Base-by-base conservation (phyloP, 2,329 filamentous ascomycete genomes). In the Orbilia brochopaga region DNA sequence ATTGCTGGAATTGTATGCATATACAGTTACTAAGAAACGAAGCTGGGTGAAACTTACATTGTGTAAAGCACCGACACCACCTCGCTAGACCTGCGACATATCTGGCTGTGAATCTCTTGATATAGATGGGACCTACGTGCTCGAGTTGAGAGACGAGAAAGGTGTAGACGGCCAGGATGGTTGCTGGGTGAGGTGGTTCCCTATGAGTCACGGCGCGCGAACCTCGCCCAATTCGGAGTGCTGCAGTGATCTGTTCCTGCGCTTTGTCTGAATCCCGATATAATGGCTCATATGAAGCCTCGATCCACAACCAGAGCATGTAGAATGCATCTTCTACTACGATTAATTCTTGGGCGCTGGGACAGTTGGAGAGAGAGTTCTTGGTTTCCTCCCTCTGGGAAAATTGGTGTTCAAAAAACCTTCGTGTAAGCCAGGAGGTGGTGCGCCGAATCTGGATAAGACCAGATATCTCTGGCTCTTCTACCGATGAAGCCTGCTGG, bases 281-380 rank as follows among this genome's bases (percentile, higher is more conserved):
- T 19, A 4, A 17, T 58, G 6, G 8, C 1, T 60, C 27, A 23
- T 51, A 60, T 2, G 55, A 24, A 8, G 19, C 1, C 24, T 61
- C 57, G 30, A 61, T 52, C 57, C 57, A 61, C 10, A 61, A 24
- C 57, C 57, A 61, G 0, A 61, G 30, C 24, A 46, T 15, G 15
- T 30, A 52, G 19, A 52, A 61, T 11, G 57, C 57, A 27, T 19
- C n/a, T 6, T 61, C 44, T 15, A 61, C 24, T 15, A 44, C 23
- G 2, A 2, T 2, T 8, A 61, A 19, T 21, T 61, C 57, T 19
- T 27, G 13, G 8, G 5, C 19, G 7, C 44, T 61, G 15, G 57
- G 57, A 7, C 17, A 7, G 10, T 4, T 21, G 19, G 17, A 21
- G 4, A 10, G 17, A 3, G 46, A 51, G 2, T 27, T 6, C 3